phyloP scores from a whole-genome alignment of 441 rosid genomes.

The Flueggea neowawraea region DNA sequence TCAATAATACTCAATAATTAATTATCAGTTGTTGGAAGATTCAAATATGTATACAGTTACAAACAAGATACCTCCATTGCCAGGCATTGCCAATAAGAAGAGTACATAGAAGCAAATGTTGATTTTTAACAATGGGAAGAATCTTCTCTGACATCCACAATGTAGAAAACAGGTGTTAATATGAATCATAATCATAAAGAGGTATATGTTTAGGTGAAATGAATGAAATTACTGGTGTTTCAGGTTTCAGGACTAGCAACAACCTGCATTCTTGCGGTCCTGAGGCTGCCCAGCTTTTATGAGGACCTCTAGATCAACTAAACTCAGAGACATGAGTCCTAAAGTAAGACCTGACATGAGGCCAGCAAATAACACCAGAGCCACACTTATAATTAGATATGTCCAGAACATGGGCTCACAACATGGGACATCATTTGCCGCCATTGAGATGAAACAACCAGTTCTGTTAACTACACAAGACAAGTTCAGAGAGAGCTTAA shows the following conservation, averaged over 20 bases:
- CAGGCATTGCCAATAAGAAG: slow-evolving; percentile 67
- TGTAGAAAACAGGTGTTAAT: too few relatives aligned
- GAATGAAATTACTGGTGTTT: too few relatives aligned
- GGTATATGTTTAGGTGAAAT: too few relatives aligned
- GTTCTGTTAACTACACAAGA: too few relatives aligned
- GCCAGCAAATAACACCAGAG: slow-evolving; percentile 82
- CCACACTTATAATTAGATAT: slow-evolving; percentile 43
- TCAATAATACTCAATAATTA: background rate
- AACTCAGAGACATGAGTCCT: slow-evolving; percentile 97
- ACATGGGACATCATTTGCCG: slow-evolving; percentile 61
- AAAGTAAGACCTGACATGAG: slow-evolving; percentile 94
- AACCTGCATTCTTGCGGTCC: slow-evolving; percentile 81
- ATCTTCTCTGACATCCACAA: slow-evolving; percentile 51
- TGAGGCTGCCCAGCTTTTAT: slow-evolving; percentile 85
- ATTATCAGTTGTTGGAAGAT: too few relatives aligned
- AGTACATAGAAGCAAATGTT: slow-evolving; percentile 70
- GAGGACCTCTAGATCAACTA: slow-evolving; percentile 96
- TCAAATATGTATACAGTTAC: too few relatives aligned
- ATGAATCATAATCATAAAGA: too few relatives aligned
- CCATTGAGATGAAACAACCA: too few relatives aligned
- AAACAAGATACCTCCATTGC: slow-evolving; percentile 79
- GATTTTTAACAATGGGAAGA: slow-evolving; percentile 60
- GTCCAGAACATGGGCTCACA: slow-evolving; percentile 60
- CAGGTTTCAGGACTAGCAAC: too few relatives aligned
- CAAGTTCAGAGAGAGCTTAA: too few relatives aligned